phyloP scores from a whole-genome alignment of 2,329 filamentous ascomycete genomes.

The Pseudocercospora fuligena region DNA sequence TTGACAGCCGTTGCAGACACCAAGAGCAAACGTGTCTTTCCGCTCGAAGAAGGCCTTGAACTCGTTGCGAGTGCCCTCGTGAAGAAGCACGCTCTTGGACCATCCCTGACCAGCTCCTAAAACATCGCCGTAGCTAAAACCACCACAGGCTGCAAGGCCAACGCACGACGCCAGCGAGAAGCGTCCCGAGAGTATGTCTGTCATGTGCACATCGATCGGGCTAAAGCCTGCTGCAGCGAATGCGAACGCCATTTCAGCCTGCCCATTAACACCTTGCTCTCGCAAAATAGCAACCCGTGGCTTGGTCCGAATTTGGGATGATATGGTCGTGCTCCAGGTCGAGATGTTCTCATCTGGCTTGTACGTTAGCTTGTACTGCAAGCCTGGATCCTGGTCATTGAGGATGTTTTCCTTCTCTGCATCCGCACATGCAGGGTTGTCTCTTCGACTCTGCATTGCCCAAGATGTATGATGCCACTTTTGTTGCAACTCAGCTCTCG shows the following conservation, averaged over 20 bases:
- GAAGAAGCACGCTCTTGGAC: conserved; percentile 90
- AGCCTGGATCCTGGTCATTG: conserved; percentile 77
- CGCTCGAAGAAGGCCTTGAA: conserved; percentile 87
- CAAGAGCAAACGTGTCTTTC: conserved; percentile 86
- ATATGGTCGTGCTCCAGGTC: conserved; percentile 68
- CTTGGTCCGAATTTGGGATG: conserved; percentile 63
- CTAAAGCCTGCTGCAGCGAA: conserved; percentile 92
- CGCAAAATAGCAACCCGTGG: conserved; percentile 88
- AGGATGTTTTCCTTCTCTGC: conserved; percentile 76
- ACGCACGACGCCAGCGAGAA: conserved; percentile 81
- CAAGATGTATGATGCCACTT: conserved; percentile 88
- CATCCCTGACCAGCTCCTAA: conserved; percentile 95
- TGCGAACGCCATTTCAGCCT: conserved; percentile 97
- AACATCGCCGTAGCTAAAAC: conserved; percentile 93
- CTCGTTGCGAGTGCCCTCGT: conserved; percentile 73
- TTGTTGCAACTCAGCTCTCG: conserved; percentile 76
- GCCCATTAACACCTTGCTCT: conserved; percentile 93
- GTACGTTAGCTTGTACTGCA: conserved; percentile 82
- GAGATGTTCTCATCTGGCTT: conserved; percentile 77
- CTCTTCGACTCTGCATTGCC: conserved; percentile 86
- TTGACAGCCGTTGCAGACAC: conserved; percentile 97
- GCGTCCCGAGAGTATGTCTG: conserved; percentile 78
- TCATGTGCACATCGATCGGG: conserved; percentile 95
- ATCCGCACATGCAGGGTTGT: conserved; percentile 86
- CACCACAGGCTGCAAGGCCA: conserved; percentile 91